Evolutionary conservation across 1,139 yeast species (phyloP).

Genomic region (Meyerozyma smithsonii): DNA sequence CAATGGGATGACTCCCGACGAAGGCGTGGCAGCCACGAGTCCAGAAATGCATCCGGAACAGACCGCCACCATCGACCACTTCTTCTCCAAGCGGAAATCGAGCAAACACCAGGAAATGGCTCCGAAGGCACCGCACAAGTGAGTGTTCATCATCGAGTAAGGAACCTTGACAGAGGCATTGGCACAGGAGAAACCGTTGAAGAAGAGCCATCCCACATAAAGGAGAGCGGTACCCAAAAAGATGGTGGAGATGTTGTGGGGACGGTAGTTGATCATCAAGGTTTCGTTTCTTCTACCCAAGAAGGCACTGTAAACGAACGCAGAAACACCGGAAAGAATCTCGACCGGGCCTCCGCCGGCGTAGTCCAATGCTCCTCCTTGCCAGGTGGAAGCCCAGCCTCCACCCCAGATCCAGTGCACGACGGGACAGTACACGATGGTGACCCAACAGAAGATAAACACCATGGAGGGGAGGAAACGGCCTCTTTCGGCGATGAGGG

Average conservation of each 20-base stretch:
- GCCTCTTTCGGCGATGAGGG: conserved; percentile 88
- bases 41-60: conserved; percentile 97
- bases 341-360: conserved; percentile 99
- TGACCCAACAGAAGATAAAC: conserved; percentile 82
- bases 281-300: conserved; percentile 82
- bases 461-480: conserved; percentile 80
- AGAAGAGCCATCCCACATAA: conserved; percentile 82
- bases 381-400: conserved; percentile 77
- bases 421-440: conserved; percentile 87
- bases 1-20: conserved; percentile 84
- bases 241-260: conserved; percentile 87
- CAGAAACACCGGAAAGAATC: conserved; percentile 85
- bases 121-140: conserved; percentile 83
- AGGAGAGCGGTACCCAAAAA: conserved; percentile 66
- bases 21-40: conserved; percentile 93
- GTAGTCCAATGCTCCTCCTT: conserved; percentile 90
- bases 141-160: conserved; percentile 88
- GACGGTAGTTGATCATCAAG: conserved; percentile 82
- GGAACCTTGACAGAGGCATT: conserved; percentile 64
- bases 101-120: conserved; percentile 89
- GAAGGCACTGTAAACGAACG: conserved; percentile 78
- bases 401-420: conserved; percentile 96
- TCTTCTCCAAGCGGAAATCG: conserved; percentile 81
- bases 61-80: conserved; percentile 92
- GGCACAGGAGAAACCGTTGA: conserved; percentile 78